Percentiles rank a stretch among this genome's conserved stretches.
These are phyloP conservation scores for Grigorovia humatica DNA, from an alignment of 805 yeast species.

Conservation along the genomic window DNA sequence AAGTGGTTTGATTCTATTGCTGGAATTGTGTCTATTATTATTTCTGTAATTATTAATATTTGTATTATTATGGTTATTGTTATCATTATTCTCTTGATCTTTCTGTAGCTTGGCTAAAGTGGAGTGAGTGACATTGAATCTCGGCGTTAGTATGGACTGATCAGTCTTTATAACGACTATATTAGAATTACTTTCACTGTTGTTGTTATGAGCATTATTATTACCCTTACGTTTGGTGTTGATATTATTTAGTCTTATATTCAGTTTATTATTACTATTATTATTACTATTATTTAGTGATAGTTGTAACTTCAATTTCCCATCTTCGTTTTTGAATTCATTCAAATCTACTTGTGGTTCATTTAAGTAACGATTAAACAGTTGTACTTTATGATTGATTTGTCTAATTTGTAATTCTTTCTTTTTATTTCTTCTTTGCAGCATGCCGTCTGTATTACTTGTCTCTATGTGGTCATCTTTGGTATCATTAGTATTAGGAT, in stretches of 20 bases:
- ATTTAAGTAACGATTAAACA: background rate
- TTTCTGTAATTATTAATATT: too few species aligned
- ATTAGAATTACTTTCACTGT: background rate
- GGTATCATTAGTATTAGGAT: too few species aligned
- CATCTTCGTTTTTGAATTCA: background rate
- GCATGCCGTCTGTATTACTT: background rate
- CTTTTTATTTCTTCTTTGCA: background rate
- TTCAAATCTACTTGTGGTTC: background rate
- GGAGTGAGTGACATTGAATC: background rate
- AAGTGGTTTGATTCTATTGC: conserved; percentile 5
- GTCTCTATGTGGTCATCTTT: background rate
- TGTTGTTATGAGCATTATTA: background rate
- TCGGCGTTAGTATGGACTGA: background rate
- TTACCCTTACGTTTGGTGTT: background rate
- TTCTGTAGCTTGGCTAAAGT: background rate
- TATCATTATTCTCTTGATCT: background rate
- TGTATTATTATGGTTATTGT: background rate
- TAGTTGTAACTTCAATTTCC: background rate
- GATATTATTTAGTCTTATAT: background rate
- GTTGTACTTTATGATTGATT: background rate
- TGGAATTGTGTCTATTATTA: too few species aligned
- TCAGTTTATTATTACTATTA: conserved; percentile 1
- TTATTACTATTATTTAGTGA: background rate
- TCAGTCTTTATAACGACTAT: background rate
- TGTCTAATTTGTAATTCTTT: background rate